phyloP scores from a whole-genome alignment of 495 filamentous ascomycete genomes.

The Xylona heveae region DNA sequence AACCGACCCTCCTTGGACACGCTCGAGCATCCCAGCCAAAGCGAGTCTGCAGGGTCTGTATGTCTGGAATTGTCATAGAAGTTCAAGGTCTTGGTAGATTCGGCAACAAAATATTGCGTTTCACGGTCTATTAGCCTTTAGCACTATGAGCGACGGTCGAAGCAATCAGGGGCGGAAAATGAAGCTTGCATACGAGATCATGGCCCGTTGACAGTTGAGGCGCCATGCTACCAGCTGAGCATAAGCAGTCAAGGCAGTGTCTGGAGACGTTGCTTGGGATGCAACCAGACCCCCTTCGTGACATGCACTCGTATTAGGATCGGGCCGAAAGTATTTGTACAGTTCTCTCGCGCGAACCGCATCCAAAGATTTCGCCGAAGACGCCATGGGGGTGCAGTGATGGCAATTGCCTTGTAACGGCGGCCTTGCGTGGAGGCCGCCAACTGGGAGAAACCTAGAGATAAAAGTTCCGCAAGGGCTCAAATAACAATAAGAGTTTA shows the following conservation, averaged over 20 bases:
- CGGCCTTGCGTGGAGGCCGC: too few species aligned
- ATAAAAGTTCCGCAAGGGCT: too few species aligned
- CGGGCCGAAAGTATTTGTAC: slow-evolving; percentile 8
- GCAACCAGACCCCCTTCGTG: background rate
- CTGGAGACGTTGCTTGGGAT: slow-evolving; percentile 3
- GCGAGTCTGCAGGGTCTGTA: slow-evolving; percentile 17
- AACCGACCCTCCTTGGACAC: slow-evolving; percentile 23
- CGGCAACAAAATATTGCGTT: slow-evolving; percentile 31
- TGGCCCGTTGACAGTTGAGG: slow-evolving; percentile 8
- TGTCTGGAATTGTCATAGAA: slow-evolving; percentile 14
- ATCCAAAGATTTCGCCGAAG: too few species aligned
- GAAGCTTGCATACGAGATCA: slow-evolving; percentile 3
- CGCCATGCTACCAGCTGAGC: slow-evolving; percentile 9
- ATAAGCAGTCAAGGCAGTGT: slow-evolving; percentile 8
- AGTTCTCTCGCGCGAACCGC: slow-evolving; percentile 5
- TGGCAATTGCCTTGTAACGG: too few species aligned
- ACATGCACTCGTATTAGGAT: background rate
- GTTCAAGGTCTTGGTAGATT: slow-evolving; percentile 23
- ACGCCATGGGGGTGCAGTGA: too few species aligned
- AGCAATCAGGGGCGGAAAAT: background rate
- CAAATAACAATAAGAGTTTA: too few species aligned
- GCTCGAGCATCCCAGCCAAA: slow-evolving; percentile 22
- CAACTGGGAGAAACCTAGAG: too few species aligned
- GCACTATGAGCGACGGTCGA: background rate
- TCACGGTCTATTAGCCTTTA: slow-evolving; percentile 17